Evolutionary conservation across 2,329 filamentous ascomycete genomes (phyloP), one percentile per base, ranked within the genome.

Genomic region (Colletotrichum euphorbiae): DNA sequence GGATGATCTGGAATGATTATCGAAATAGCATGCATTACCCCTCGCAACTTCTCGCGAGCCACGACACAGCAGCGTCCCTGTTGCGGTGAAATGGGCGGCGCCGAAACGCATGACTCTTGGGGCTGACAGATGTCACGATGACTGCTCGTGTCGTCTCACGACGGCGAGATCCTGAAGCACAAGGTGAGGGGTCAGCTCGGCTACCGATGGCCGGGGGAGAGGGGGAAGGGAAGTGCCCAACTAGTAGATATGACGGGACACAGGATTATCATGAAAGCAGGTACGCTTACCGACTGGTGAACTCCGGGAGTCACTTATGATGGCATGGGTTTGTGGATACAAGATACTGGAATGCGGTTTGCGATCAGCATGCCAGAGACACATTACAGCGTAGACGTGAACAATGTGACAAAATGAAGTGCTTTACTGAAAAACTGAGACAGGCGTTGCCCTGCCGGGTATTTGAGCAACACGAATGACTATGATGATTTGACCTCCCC

Each of bases 361-460:
- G 15, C 21, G 54, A 6, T 24, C 7, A 51, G 38, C 33, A 43
- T 50, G 54, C 61, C 40, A 28, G 9, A 40, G 17, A 19, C 21
- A 54, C 4, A 45, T 65, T 45, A 19, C 31, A 28, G 3, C 21
- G 21, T 4, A 24, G 6, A 6, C 24, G 38, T 40, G 24, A 66
- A 50, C 19, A 51, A 60, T 69, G 55, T 51, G 21, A 45, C 48
- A 24, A 66, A 66, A 69, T 66, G 62, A 66, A 6, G 11, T 59
- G 48, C 17, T 60, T 55, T 38, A 59, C 54, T 69, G 21, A 38
- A 43, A 42, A 66, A 60, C 7, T 66, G 66, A 69, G 66, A 69
- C 66, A 69, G 66, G 62, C 17, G 42, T 62, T 43, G 57, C 61
- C 62, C 48, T 65, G 66, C 62, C 66, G 66, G 66, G 66, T 69